These are phyloP conservation scores for Cryptococcus depauperatus DNA, from an alignment of 1,284 basidiomycete genomes.

Conservation along the genomic window DNA sequence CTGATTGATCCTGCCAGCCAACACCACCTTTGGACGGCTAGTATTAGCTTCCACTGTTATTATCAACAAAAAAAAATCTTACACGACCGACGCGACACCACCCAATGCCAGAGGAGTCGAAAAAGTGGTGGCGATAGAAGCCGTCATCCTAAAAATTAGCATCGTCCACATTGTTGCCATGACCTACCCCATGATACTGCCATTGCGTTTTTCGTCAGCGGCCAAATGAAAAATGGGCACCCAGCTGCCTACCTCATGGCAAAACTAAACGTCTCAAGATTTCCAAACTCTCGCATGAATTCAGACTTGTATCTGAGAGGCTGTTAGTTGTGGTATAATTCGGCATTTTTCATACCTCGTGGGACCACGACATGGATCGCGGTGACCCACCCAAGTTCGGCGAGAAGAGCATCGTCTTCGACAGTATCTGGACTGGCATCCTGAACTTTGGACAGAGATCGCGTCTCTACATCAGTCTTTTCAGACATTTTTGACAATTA, in stretches of 20 bases:
- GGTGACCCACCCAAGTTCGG: constrained; percentile 16
- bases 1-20: constrained; percentile 34
- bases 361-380: background rate
- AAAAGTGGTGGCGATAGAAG: constrained; percentile 38
- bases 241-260: constrained; percentile 31
- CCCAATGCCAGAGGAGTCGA: constrained; percentile 30
- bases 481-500: too few species aligned
- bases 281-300: constrained; percentile 36
- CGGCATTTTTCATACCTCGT: background rate
- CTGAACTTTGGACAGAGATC: background rate
- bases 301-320: constrained; percentile 27
- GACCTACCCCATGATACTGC: constrained; percentile 23
- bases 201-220: background rate
- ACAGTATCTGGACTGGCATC: constrained; percentile 4
- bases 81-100: constrained; percentile 32
- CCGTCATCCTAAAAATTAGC: constrained; percentile 16
- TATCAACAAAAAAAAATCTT: constrained; percentile 3
- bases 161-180: background rate
- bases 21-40: constrained; percentile 21
- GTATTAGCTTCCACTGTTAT: background rate
- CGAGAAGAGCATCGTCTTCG: constrained; percentile 18
- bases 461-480: background rate
- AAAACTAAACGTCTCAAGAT: constrained; percentile 39
- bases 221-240: constrained; percentile 2
- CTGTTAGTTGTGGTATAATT: background rate